phyloP scores from a whole-genome alignment of 306 rosid species.

The Myrica gale region DNA sequence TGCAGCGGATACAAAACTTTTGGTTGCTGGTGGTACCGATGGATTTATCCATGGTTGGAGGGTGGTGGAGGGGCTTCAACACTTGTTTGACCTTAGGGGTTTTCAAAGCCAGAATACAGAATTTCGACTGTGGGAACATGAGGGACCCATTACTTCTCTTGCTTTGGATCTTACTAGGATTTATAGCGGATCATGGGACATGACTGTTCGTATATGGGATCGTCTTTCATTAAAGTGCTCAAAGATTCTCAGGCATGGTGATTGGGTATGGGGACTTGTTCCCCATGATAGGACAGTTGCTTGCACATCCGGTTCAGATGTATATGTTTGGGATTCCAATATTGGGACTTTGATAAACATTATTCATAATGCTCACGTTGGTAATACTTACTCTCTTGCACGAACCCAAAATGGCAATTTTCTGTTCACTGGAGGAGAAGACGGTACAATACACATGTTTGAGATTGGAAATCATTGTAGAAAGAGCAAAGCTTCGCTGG shows the following conservation, averaged over 20 bases:
- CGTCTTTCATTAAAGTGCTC: constrained; percentile 60
- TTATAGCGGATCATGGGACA: constrained; percentile 98
- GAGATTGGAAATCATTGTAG: constrained; percentile 45
- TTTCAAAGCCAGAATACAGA: constrained; percentile 49
- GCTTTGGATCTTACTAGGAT: constrained; percentile 84
- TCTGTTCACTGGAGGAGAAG: constrained; percentile 89
- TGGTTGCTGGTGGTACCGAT: constrained; percentile 83
- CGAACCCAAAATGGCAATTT: constrained; percentile 77
- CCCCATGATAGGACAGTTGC: constrained; percentile 76
- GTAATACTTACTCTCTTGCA: constrained; percentile 66
- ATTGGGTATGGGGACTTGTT: constrained; percentile 88
- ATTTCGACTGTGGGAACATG: constrained; percentile 90
- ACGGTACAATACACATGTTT: constrained; percentile 83
- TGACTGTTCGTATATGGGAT: constrained; percentile 89
- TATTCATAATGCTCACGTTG: constrained; percentile 66
- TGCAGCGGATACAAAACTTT: constrained; percentile 68
- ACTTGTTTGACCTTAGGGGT: constrained; percentile 72
- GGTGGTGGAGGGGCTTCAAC: constrained; percentile 67
- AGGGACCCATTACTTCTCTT: constrained; percentile 83
- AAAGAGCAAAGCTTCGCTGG: constrained; percentile 35
- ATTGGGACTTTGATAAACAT: constrained; percentile 50
- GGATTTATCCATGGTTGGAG: constrained; percentile 94
- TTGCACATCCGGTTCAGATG: constrained; percentile 76
- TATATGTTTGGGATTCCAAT: constrained; percentile 74
- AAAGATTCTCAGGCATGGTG: constrained; percentile 73